Conservation (phyloP, 352 stramenopile species). For the Halophytophthora polymorphica region DNA sequence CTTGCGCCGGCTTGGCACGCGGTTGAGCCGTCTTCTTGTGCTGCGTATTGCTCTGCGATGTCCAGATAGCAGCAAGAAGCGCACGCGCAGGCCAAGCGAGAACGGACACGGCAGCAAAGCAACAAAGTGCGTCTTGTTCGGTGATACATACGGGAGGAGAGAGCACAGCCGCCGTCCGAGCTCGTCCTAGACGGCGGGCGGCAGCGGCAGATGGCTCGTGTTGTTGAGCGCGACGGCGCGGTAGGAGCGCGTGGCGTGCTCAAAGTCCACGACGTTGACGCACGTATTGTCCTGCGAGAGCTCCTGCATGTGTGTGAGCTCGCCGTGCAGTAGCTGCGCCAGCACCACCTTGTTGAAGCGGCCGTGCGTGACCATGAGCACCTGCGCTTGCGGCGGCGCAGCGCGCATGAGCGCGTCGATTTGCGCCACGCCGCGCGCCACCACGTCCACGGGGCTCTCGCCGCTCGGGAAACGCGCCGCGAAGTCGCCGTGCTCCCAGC, state of each 20-base stretch:
- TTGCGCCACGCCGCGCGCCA: conserved; percentile 53
- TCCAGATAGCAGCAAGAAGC: too few relatives aligned
- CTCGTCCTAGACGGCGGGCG: conserved; percentile 27
- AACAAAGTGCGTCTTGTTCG: too few relatives aligned
- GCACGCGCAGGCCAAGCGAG: too few relatives aligned
- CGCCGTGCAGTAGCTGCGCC: conserved; percentile 59
- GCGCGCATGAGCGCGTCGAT: conserved; percentile 55
- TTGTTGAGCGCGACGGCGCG: conserved; percentile 68
- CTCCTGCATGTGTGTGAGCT: conserved; percentile 55
- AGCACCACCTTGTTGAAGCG: conserved; percentile 86
- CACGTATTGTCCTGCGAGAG: conserved; percentile 84
- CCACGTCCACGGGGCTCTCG: conserved; percentile 68
- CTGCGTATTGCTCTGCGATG: too few relatives aligned
- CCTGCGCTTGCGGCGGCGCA: conserved; percentile 41
- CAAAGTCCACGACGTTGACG: conserved; percentile 83
- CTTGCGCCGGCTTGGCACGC: too few relatives aligned
- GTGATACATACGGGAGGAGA: too few relatives aligned
- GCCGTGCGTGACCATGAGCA: conserved; percentile 78
- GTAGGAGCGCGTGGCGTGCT: conserved; percentile 53
- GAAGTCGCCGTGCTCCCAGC: conserved; percentile 60
- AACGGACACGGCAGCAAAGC: too few relatives aligned
- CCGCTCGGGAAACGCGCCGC: conserved; percentile 51
- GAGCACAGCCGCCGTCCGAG: too few relatives aligned
- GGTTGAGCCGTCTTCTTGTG: too few relatives aligned
- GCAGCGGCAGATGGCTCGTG: conserved; percentile 48